Evolutionary conservation across 371 early-diverging fungal genomes (phyloP), one percentile per base, ranked within the genome.

Genomic region (Mortierella sp.): DNA sequence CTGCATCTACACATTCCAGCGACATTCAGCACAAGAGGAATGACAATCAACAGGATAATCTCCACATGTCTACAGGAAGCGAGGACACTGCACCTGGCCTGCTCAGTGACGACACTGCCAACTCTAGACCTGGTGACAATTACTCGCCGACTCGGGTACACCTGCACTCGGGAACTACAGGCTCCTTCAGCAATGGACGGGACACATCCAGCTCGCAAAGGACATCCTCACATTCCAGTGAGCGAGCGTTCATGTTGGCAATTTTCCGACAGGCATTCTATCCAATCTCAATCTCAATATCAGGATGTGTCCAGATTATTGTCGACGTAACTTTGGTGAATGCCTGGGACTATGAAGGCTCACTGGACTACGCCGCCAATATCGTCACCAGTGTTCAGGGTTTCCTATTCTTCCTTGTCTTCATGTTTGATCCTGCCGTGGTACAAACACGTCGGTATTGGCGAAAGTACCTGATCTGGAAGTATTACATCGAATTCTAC

Each of bases 251-350:
- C 47, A 31, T 65, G 6, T 22, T 62, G 13, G 77, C 77, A 27
- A 68, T 76, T 31, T 48, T 76, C n/a, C 77, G 77, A 24, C 77
- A 68, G 31, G 60, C 77, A 16, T 43, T 76, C 1, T 76, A 76
- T 25, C 77, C 77, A 16, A 57, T 76, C 28, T 55, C 77, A 2
- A 76, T 76, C 37, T 60, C 69, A 17, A 14, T 68, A 9, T 68
- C 65, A 8, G 77, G 77, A 29, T 69, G 69, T 34, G 39, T 76
- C 21, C 77, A 76, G 22, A 65, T 68, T 19, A 57, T 76, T 53
- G 77, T 61, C 25, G 77, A 76, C 21, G 29, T 76, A 57, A 76
- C 69, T 2, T 8, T 76, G 3, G 4, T 16, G 3, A 22, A 13
- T n/a, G 3, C 0, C 1, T 13, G 14, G 21, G 21, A 57, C 29